Conservation (phyloP, 2,329 filamentous ascomycete species). For the Hypoxylon sp. region DNA sequence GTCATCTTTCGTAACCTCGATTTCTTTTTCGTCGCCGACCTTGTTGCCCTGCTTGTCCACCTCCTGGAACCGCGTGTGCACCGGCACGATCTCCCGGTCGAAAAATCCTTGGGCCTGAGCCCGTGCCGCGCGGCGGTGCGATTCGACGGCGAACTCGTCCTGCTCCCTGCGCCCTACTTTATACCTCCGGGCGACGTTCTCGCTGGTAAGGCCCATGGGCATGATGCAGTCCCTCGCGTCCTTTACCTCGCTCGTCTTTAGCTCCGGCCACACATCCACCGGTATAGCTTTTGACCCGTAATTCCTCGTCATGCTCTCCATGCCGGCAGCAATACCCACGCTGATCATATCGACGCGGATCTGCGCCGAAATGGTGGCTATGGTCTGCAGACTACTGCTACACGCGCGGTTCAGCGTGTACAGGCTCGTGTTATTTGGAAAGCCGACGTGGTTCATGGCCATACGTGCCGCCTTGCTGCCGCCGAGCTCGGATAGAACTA, state of each 20-base stretch:
- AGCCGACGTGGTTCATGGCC: slow-evolving; percentile 87
- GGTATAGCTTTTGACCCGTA: slow-evolving; percentile 90
- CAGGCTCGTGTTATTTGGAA: slow-evolving; percentile 77
- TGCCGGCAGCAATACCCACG: slow-evolving; percentile 84
- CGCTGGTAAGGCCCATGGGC: slow-evolving; percentile 91
- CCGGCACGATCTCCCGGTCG: slow-evolving; percentile 81
- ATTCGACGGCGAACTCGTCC: slow-evolving; percentile 82
- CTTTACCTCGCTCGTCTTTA: slow-evolving; percentile 72
- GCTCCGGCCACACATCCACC: slow-evolving; percentile 79
- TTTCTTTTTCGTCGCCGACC: slow-evolving; percentile 65
- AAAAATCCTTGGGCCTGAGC: slow-evolving; percentile 79
- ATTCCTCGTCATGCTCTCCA: slow-evolving; percentile 97
- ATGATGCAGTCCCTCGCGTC: slow-evolving; percentile 89
- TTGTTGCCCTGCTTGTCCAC: slow-evolving; percentile 70
- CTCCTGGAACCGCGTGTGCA: slow-evolving; percentile 76
- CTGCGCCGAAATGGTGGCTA: slow-evolving; percentile 78
- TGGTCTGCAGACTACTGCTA: slow-evolving; percentile 79
- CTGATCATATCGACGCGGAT: slow-evolving; percentile 81
- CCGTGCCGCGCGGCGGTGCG: slow-evolving; percentile 77
- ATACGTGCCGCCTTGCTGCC: slow-evolving; percentile 91
- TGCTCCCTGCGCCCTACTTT: slow-evolving; percentile 79
- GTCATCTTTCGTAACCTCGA: slow-evolving; percentile 83
- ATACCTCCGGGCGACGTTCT: slow-evolving; percentile 87
- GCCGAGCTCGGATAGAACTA: slow-evolving; percentile 90
- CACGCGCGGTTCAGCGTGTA: slow-evolving; percentile 93